A percentile compares a stretch with the other conserved stretches of the same genome.
These are phyloP conservation scores for Colletotrichum godetiae DNA, from an alignment of 2,329 filamentous ascomycete genomes.

Conservation along the genomic window DNA sequence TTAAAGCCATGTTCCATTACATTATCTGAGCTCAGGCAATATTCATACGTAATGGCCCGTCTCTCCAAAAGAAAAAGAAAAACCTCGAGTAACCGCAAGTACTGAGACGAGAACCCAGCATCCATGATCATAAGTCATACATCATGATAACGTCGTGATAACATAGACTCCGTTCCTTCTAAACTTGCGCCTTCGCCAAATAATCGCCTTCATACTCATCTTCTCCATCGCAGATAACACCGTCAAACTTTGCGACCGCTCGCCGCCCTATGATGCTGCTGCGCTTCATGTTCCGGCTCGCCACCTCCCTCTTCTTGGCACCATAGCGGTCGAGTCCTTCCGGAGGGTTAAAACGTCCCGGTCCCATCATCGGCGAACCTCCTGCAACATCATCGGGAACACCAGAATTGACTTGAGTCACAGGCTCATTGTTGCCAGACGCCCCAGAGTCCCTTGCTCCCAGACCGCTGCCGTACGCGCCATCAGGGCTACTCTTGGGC, in stretches of 20 bases:
- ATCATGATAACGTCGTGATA: slow-evolving; percentile 1
- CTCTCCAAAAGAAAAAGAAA: not conserved
- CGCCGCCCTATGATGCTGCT: slow-evolving; percentile 30
- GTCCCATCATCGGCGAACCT: not conserved
- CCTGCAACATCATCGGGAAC: not conserved
- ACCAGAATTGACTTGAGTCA: not conserved
- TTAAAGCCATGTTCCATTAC: slow-evolving; percentile 13
- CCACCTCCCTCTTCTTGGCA: not conserved
- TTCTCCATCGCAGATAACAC: not conserved
- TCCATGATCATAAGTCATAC: slow-evolving; percentile 19
- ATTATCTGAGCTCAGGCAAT: slow-evolving; percentile 5
- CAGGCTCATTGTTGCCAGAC: slow-evolving; percentile 1
- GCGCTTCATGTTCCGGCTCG: slow-evolving; percentile 20
- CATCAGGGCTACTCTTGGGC: slow-evolving; percentile 9
- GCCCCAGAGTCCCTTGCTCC: slow-evolving; percentile 32
- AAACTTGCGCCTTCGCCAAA: not conserved
- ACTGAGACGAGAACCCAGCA: not conserved
- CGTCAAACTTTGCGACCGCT: slow-evolving; percentile 1
- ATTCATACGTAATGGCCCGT: not conserved
- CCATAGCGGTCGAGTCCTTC: slow-evolving; percentile 14
- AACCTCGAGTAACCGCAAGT: not conserved
- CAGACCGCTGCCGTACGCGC: slow-evolving; percentile 17
- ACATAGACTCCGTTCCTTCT: not conserved
- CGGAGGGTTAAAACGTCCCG: not conserved
- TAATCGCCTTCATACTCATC: not conserved